phyloP scores from a whole-genome alignment of 75 land plant genomes.

The Pseudotsuga menziesii region DNA sequence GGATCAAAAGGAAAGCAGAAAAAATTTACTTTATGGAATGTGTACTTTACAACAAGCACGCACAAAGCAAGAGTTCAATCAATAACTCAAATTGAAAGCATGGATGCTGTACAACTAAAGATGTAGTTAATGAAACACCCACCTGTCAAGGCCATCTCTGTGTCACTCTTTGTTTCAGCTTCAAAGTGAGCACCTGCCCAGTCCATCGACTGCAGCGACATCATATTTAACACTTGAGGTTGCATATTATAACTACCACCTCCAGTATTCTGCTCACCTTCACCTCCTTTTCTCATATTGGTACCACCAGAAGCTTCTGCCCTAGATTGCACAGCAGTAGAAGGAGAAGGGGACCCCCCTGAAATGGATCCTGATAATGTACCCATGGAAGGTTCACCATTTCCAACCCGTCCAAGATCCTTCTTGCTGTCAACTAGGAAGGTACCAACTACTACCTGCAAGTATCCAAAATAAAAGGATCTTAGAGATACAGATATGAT shows the following conservation, averaged over 20 bases:
- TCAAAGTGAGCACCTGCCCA: background rate
- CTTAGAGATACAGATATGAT: background rate
- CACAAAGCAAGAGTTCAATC: background rate
- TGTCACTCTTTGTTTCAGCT: constrained; percentile 7
- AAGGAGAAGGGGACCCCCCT: constrained; percentile 1
- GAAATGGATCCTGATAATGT: constrained; percentile 1
- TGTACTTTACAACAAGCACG: background rate
- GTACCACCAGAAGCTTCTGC: background rate
- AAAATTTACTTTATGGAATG: background rate
- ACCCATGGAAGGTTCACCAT: constrained; percentile 3
- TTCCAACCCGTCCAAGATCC: constrained; percentile 5
- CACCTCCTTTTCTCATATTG: background rate
- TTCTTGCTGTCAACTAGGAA: constrained; percentile 10
- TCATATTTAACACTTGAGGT: constrained; percentile 10
- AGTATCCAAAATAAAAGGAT: background rate
- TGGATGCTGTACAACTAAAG: background rate
- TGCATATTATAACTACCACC: constrained; percentile 3
- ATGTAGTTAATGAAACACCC: background rate
- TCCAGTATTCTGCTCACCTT: constrained; percentile 8
- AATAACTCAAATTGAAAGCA: background rate
- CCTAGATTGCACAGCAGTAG: background rate
- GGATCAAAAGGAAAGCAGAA: background rate
- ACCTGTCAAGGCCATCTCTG: constrained; percentile 1
- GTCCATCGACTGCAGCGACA: constrained; percentile 7
- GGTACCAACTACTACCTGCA: constrained; percentile 13